A percentile compares a stretch with the other conserved stretches of the same genome.
Conservation (phyloP, 2,329 filamentous ascomycete species). For the Ceratocystis colombiana region DNA sequence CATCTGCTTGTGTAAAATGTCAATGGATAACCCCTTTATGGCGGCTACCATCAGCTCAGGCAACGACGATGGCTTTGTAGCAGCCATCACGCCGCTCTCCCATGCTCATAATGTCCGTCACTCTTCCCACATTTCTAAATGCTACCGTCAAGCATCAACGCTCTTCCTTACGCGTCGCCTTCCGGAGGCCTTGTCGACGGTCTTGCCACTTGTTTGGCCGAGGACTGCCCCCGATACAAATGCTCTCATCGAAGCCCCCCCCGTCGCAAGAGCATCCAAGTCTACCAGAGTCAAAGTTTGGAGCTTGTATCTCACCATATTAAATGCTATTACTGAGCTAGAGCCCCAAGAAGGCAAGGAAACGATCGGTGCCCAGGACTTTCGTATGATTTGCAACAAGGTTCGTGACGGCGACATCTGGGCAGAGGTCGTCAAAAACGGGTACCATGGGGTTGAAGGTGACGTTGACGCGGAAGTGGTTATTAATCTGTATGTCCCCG, state of each 20-base stretch:
- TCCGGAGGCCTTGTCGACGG: conserved; percentile 75
- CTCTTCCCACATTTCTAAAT: conserved; percentile 71
- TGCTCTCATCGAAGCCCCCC: conserved; percentile 48
- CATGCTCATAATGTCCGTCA: conserved; percentile 48
- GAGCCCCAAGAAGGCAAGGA: conserved; percentile 83
- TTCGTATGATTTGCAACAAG: conserved; percentile 70
- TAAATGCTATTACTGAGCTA: conserved; percentile 84
- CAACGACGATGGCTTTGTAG: conserved; percentile 39
- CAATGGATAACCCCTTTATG: conserved; percentile 36
- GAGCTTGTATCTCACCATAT: conserved; percentile 88
- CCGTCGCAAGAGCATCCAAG: conserved; percentile 68
- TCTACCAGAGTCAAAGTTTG: conserved; percentile 88
- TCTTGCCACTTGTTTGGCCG: conserved; percentile 69
- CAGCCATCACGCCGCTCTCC: conserved; percentile 60
- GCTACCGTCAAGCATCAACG: conserved; percentile 87
- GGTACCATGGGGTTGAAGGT: conserved; percentile 79
- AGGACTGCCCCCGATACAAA: conserved; percentile 40
- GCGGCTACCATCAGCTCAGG: conserved; percentile 40
- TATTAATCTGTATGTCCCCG: conserved; percentile 60
- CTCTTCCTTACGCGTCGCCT: conserved; percentile 89
- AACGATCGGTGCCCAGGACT: conserved; percentile 74
- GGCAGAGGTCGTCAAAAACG: conserved; percentile 81
- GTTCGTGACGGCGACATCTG: conserved; percentile 86
- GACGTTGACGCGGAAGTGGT: conserved; percentile 93
- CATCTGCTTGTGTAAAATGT: conserved; percentile 32